Evolutionary conservation across 1,284 basidiomycete species (phyloP).

Genomic region (Heterobasidion irregulare): DNA sequence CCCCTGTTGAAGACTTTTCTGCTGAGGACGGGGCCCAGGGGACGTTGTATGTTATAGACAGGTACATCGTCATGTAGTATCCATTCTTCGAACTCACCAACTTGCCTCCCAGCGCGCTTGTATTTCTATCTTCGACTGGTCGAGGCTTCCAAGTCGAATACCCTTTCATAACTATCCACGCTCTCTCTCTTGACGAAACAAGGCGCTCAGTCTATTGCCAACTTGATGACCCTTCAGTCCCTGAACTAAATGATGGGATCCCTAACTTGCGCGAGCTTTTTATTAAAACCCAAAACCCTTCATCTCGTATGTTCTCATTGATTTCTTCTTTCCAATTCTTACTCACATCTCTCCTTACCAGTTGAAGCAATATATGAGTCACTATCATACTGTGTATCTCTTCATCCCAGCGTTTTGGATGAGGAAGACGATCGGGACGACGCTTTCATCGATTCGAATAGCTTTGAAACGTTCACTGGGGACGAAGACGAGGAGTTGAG

Average conservation of each 20-base stretch:
- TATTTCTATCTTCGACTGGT: slow-evolving; percentile 64
- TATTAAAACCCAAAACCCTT: slow-evolving; percentile 54
- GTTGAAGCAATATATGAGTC: slow-evolving; percentile 87
- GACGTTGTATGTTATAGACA: slow-evolving; percentile 75
- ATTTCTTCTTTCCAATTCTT: background rate
- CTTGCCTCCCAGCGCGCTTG: slow-evolving; percentile 47
- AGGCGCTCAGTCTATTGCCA: slow-evolving; percentile 83
- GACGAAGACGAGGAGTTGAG: slow-evolving; percentile 62
- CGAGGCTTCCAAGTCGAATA: slow-evolving; percentile 77
- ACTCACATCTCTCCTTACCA: slow-evolving; percentile 21
- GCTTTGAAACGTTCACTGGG: slow-evolving; percentile 55
- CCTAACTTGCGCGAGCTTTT: slow-evolving; percentile 67
- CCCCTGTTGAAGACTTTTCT: slow-evolving; percentile 46
- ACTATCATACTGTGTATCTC: slow-evolving; percentile 81
- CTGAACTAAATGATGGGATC: slow-evolving; percentile 39
- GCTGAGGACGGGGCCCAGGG: slow-evolving; percentile 45
- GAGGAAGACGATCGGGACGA: slow-evolving; percentile 51
- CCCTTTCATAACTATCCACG: slow-evolving; percentile 83
- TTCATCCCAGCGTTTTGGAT: slow-evolving; percentile 56
- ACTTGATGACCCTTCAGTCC: slow-evolving; percentile 55
- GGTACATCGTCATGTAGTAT: slow-evolving; percentile 30
- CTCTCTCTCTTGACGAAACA: slow-evolving; percentile 63
- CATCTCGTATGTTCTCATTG: slow-evolving; percentile 46
- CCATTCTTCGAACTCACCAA: background rate
- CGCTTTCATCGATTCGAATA: slow-evolving; percentile 46